Evolutionary conservation across 805 yeast species (phyloP), one percentile per base, ranked within the genome.

Genomic region (Metschnikowia drakensbergensis): DNA sequence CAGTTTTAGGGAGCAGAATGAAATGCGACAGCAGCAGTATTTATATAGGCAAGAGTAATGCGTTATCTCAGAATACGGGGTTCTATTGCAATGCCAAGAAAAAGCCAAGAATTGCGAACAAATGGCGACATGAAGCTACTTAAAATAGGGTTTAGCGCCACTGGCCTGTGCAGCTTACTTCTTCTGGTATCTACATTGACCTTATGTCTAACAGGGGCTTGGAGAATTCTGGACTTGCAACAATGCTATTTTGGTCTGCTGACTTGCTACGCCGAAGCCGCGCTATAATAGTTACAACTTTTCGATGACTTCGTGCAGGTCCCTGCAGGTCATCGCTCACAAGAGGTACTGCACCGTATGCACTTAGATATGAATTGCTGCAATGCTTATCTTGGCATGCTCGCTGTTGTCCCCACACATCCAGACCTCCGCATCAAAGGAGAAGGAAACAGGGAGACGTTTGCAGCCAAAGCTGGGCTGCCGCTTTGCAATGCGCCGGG

Each of bases 321-420:
- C 26, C 26, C 1, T 5, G 7, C 25, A 17, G 17, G 41, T 40
- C 42, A 40, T n/a, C 36, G 29, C 4, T 40, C 28, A 5, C 29
- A 6, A 2, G n/a, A 3, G 4, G 36, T 23, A 27, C 36, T 40
- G 43, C 36, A 40, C 25, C 13, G 26, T 11, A 11, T 10, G 22
- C 29, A 6, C 29, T 5, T 11, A 23, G 36, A 30, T 31, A 23
- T 40, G 34, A 31, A 30, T 40, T 40, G 43, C 42, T 26, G 43
- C 43, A 23, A 40, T 32, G 43, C 36, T 40, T 40, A 40, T 40
- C 43, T 40, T 40, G 43, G 43, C 43, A 40, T 31, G 34, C 23
- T 23, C n/a, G 32, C 39, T 11, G 23, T 31, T 6, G 6, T 23
- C 29, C 36, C 35, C 36, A 22, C 43, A 31, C 43, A 40, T 31